phyloP scores from a whole-genome alignment of 345 rosid genomes.

The Ricinus communis region DNA sequence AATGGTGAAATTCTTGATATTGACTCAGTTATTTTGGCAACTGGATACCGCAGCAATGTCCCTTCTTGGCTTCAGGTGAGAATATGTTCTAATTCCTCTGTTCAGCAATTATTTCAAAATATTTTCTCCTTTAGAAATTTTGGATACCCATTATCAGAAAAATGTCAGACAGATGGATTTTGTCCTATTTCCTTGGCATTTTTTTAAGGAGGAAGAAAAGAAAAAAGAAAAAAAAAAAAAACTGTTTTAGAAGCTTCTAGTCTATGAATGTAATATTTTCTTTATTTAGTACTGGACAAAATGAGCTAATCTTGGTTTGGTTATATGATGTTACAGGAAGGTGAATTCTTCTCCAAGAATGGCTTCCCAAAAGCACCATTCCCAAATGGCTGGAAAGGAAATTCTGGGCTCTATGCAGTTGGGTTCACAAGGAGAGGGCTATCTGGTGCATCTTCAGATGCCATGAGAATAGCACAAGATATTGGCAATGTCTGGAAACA shows the following conservation, averaged over 20 bases:
- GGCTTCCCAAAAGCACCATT: slow-evolving; percentile 73
- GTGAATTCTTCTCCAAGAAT: slow-evolving; percentile 67
- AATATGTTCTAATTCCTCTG: slow-evolving; percentile 34
- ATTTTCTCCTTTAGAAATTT: neutral
- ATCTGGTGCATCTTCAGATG: slow-evolving; percentile 77
- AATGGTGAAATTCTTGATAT: slow-evolving; percentile 54
- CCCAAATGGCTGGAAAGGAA: slow-evolving; percentile 91
- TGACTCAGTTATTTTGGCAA: slow-evolving; percentile 67
- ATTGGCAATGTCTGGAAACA: slow-evolving; percentile 66
- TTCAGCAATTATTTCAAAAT: neutral
- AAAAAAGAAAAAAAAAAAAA: neutral
- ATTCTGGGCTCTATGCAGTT: slow-evolving; percentile 75
- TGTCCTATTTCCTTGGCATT: neutral
- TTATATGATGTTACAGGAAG: slow-evolving; percentile 45
- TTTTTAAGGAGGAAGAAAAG: neutral
- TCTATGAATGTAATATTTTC: neutral
- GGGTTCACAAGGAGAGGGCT: slow-evolving; percentile 91
- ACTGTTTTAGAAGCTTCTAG: slow-evolving; percentile 9
- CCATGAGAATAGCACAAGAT: slow-evolving; percentile 66
- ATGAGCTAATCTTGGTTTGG: slow-evolving; percentile 5
- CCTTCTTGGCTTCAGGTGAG: slow-evolving; percentile 77
- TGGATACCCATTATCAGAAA: neutral
- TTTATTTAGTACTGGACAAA: neutral
- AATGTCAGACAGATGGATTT: neutral
- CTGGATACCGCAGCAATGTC: slow-evolving; percentile 76